Conservation (phyloP, 2,329 filamentous ascomycete genomes). For the Penicillium digitatum region DNA sequence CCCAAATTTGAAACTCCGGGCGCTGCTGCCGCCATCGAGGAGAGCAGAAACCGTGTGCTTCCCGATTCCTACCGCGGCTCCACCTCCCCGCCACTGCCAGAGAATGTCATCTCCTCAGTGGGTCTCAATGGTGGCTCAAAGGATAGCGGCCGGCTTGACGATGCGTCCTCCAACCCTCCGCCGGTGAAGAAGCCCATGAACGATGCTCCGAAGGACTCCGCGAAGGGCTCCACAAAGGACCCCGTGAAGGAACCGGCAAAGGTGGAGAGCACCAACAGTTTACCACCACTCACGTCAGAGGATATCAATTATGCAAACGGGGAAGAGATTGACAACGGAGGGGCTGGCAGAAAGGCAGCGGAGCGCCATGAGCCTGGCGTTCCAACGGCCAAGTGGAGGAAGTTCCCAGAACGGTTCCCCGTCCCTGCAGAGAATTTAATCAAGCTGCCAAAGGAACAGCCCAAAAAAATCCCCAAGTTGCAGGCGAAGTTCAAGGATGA, state of each 20-base stretch:
- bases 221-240: background rate
- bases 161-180: background rate
- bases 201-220: constrained; percentile 1
- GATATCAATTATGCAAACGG: background rate
- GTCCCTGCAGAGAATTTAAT: constrained; percentile 67
- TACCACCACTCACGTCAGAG: background rate
- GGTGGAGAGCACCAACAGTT: background rate
- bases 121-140: constrained; percentile 7
- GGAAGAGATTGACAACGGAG: constrained; percentile 30
- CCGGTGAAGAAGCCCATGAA: constrained; percentile 6
- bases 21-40: constrained; percentile 5
- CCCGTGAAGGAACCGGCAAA: background rate
- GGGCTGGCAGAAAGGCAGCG: constrained; percentile 35
- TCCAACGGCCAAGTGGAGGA: constrained; percentile 64
- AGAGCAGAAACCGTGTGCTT: constrained; percentile 12
- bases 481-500: constrained; percentile 70
- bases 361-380: constrained; percentile 22
- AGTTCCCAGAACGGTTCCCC: constrained; percentile 72
- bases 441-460: constrained; percentile 66
- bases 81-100: constrained; percentile 11
- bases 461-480: constrained; percentile 69
- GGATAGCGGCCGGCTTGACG: background rate
- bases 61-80: constrained; percentile 13
- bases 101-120: constrained; percentile 1
- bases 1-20: background rate